Evolutionary conservation across 192 early-diverging fungal genomes (phyloP), one percentile per base, ranked within the genome.

Genomic region (Nowakowskiella sp.): DNA sequence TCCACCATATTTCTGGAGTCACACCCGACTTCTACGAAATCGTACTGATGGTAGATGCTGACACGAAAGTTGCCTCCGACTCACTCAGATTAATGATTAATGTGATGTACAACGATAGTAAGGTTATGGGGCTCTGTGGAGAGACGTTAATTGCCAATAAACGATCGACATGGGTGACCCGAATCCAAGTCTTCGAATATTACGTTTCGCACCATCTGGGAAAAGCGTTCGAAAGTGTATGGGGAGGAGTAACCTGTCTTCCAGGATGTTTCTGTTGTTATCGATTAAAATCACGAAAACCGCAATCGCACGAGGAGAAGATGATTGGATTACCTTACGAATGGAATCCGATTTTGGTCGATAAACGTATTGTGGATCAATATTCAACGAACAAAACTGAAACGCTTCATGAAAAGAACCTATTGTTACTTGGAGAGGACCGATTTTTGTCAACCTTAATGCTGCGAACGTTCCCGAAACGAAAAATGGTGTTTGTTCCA

Each of bases 201-300:
- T 97, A 90, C 65, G 91, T 95, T 47, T 90, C 89, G 32, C 94
- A 97, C 65, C 91, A 94, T 65, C 68, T 97, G 50, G 83, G 83
- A 44, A 97, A 97, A 62, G 90, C 91, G 0, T 97, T 97, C 60
- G 94, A 97, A 72, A 85, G 87, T 4, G 78, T 92, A 25, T 97
- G 94, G 81, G 94, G 94, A 66, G 91, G 91, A 79, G 94, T 97
- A 9, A 97, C 94, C 2, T 97, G 94, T 76, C 61, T 97, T 24
- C 94, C 94, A 3, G 85, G 90, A 64, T 97, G 94, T 66, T 97
- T 97, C 80, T 93, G 88, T 75, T 92, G 91, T 89, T 97, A 94
- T 67, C 83, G 94, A 27, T 86, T 97, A 61, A 97, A 97, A 61
- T 82, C 58, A 10, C 30, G 44, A 1, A 68, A 74, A 26, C 47